Percentiles rank a stretch among this genome's conserved stretches.
These are phyloP conservation scores for Cymbopogon flexuosus DNA, from an alignment of 202 grass and related monocot species.

Conservation along the genomic window DNA sequence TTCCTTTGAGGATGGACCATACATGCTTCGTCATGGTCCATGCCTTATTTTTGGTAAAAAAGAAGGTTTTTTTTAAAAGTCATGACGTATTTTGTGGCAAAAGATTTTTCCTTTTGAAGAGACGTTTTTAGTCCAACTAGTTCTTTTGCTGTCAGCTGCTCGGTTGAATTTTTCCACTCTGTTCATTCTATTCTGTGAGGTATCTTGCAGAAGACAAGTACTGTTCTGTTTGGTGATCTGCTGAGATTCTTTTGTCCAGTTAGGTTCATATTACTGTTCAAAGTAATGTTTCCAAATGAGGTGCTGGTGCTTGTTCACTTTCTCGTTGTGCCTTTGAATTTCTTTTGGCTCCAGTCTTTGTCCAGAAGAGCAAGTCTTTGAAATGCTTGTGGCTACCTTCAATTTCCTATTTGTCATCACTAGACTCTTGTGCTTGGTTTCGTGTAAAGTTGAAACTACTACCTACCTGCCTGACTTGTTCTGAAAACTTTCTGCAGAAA, in stretches of 20 bases:
- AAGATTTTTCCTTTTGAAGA: neutral
- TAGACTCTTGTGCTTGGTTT: neutral
- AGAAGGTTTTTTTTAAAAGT: neutral
- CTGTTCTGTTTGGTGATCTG: neutral
- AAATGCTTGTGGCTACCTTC: neutral
- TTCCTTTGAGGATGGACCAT: neutral
- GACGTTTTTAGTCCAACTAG: neutral
- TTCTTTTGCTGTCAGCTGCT: neutral
- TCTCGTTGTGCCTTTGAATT: neutral
- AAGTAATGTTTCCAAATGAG: conserved; percentile 21
- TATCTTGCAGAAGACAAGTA: neutral
- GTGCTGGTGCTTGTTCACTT: conserved; percentile 11
- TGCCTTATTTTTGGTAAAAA: neutral
- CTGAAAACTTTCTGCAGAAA: neutral
- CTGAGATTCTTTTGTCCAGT: neutral
- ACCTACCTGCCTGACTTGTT: conserved; percentile 8
- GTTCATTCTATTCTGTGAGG: neutral
- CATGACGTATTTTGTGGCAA: neutral
- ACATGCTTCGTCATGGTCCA: neutral
- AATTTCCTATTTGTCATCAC: neutral
- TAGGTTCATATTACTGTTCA: conserved; percentile 22
- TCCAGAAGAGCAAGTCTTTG: conserved; percentile 21
- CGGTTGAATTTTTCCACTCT: neutral
- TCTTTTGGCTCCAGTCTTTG: neutral
- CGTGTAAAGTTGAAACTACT: conserved; percentile 12